phyloP scores from a whole-genome alignment of 163 green algal species.

The Scenedesmus sp. region DNA sequence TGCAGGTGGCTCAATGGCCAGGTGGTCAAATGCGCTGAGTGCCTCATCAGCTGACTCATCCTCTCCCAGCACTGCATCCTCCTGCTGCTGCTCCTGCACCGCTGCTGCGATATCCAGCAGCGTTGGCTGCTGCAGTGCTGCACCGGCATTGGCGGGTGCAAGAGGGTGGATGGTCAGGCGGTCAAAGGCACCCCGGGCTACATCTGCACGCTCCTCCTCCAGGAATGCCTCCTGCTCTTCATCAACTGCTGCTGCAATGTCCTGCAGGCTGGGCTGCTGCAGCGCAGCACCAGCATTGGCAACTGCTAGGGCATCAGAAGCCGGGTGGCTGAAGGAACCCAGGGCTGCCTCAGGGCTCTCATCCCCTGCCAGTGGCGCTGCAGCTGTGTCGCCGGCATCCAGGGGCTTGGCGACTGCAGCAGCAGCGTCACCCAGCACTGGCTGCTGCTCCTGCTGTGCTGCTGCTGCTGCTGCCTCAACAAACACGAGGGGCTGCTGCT shows the following conservation, averaged over 20 bases:
- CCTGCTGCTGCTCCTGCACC: not conserved
- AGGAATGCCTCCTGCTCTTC: conserved; percentile 10
- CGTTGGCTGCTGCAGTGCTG: not conserved
- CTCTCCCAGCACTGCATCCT: not conserved
- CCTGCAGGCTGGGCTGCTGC: not conserved
- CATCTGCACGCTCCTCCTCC: not conserved
- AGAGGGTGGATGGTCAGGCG: not conserved
- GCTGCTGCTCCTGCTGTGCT: conserved; percentile 7
- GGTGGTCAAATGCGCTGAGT: conserved; percentile 16
- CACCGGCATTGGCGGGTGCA: not conserved
- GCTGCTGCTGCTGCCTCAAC: not conserved
- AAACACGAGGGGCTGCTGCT: not conserved
- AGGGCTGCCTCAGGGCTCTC: not conserved
- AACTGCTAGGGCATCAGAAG: not conserved
- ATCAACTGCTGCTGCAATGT: conserved; percentile 9
- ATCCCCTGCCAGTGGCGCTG: not conserved
- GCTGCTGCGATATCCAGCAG: conserved; percentile 11
- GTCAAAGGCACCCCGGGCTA: not conserved
- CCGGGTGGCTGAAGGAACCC: not conserved
- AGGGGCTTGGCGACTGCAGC: not conserved
- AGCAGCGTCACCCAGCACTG: not conserved
- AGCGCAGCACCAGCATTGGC: not conserved
- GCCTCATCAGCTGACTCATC: conserved; percentile 16
- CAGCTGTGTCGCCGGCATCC: not conserved
- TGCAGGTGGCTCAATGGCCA: not conserved